Conservation (phyloP, 371 early-diverging fungal genomes). For the Zychaea mexicana region DNA sequence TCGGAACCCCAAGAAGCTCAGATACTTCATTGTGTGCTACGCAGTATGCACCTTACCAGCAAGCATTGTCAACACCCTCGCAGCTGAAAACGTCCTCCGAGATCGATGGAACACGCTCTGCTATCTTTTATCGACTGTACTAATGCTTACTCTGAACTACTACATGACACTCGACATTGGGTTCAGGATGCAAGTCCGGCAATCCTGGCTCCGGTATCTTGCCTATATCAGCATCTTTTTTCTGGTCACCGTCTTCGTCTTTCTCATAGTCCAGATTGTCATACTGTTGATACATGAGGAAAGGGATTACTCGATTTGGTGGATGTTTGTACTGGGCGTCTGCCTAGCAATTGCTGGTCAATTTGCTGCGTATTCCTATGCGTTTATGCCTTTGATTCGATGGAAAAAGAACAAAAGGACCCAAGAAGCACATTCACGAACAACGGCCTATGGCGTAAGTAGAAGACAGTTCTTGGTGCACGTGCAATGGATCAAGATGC, state of each 20-base stretch:
- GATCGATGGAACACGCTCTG: conserved; percentile 22
- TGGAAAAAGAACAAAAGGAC: conserved; percentile 6
- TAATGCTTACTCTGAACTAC: conserved; percentile 19
- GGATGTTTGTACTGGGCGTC: conserved; percentile 20
- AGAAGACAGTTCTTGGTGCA: background rate
- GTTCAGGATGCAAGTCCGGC: background rate
- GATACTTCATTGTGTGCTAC: conserved; percentile 2
- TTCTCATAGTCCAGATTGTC: background rate
- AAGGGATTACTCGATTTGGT: background rate
- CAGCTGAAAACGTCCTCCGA: background rate
- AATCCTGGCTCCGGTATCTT: conserved; percentile 11
- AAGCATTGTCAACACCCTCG: conserved; percentile 13
- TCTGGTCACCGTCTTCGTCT: background rate
- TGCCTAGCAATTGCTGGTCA: conserved; percentile 16
- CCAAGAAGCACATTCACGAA: conserved; percentile 17
- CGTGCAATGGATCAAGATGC: no score
- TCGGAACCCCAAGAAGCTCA: conserved; percentile 13
- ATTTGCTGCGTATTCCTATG: conserved; percentile 3
- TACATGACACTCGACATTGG: conserved; percentile 24
- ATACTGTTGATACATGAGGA: background rate
- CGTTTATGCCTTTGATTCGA: conserved; percentile 14
- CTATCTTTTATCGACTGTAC: conserved; percentile 12
- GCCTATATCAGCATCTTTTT: background rate
- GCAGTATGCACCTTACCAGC: conserved; percentile 15
- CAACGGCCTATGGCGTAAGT: conserved; percentile 26